phyloP scores from a whole-genome alignment of 2,329 filamentous ascomycete species.

The Alternaria brassicicola region DNA sequence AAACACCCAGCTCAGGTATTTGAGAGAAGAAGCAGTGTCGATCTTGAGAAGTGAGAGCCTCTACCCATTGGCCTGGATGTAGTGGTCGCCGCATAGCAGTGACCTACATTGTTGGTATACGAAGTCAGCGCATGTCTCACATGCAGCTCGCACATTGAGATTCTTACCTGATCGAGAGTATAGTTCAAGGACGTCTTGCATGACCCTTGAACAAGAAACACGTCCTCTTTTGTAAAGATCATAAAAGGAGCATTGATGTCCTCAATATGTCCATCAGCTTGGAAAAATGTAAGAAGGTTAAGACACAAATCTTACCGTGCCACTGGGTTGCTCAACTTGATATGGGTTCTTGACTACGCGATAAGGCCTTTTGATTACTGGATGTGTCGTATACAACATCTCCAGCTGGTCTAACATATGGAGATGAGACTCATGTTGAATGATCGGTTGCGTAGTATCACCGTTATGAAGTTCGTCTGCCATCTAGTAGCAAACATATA shows the following conservation, averaged over 20 bases:
- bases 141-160: neutral
- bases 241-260: slow-evolving; percentile 40
- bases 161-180: slow-evolving; percentile 1
- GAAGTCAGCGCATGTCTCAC: neutral
- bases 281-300: neutral
- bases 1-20: slow-evolving; percentile 72
- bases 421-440: neutral
- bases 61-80: slow-evolving; percentile 11
- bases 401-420: neutral
- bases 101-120: slow-evolving; percentile 16
- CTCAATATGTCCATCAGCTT: neutral
- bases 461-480: neutral
- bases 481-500: neutral
- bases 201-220: slow-evolving; percentile 52
- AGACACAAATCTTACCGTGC: neutral
- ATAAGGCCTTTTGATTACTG: neutral
- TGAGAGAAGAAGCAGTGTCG: slow-evolving; percentile 67
- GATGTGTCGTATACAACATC: neutral
- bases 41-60: slow-evolving; percentile 39
- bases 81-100: slow-evolving; percentile 48
- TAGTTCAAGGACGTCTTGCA: slow-evolving; percentile 18
- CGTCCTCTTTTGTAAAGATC: slow-evolving; percentile 52
- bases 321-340: neutral
- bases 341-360: neutral
- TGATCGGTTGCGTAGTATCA: neutral